Conservation (phyloP, 139 green algal species). For the Trebouxia sp. region DNA sequence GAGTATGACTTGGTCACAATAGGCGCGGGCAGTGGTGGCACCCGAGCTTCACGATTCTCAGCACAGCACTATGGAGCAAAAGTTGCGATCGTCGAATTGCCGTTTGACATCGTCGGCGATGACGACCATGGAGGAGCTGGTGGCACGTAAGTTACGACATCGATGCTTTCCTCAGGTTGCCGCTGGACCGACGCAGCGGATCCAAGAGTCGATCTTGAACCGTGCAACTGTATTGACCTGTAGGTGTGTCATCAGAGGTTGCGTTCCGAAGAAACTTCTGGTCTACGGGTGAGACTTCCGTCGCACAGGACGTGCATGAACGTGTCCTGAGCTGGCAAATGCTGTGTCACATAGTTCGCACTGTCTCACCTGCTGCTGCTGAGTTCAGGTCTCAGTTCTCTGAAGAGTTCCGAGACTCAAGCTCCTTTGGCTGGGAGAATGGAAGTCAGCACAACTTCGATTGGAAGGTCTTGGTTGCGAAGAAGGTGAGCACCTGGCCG, state of each 20-base stretch:
- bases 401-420: conserved; percentile 80
- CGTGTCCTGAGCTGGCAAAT: neutral
- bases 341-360: neutral
- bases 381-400: conserved; percentile 71
- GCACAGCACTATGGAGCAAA: conserved; percentile 66
- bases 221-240: neutral
- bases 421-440: conserved; percentile 83
- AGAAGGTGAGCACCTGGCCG: conserved; percentile 42
- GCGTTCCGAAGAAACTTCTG: conserved; percentile 99
- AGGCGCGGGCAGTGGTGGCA: conserved; percentile 84
- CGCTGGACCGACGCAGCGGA: no score
- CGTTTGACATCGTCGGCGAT: conserved; percentile 82
- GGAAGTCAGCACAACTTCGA: conserved; percentile 41
- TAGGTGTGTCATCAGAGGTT: conserved; percentile 96
- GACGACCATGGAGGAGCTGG: conserved; percentile 86
- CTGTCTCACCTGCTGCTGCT: neutral
- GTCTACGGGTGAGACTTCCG: conserved; percentile 81
- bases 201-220: no score
- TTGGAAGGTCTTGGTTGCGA: conserved; percentile 51
- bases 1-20: conserved; percentile 92
- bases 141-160: conserved; percentile 62
- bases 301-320: neutral
- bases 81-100: conserved; percentile 92
- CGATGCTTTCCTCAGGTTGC: conserved; percentile 5
- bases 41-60: conserved; percentile 53